These are phyloP conservation scores for Tausonia pullulans DNA, from an alignment of 1,284 basidiomycete species.

Conservation along the genomic window DNA sequence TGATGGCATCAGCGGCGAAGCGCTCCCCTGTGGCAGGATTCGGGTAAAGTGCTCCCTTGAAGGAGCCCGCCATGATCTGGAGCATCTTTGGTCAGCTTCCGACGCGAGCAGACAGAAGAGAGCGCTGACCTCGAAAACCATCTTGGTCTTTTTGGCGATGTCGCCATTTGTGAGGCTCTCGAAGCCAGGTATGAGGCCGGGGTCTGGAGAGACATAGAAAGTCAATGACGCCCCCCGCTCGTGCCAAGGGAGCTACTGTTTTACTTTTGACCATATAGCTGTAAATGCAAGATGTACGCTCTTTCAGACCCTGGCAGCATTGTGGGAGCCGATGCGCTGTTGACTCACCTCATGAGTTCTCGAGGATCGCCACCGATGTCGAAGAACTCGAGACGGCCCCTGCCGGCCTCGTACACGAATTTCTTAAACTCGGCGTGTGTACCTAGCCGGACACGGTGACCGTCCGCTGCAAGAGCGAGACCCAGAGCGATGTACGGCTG, in stretches of 20 bases:
- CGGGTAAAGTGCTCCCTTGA: conserved; percentile 43
- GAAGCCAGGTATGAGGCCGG: conserved; percentile 45
- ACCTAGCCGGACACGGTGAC: conserved; percentile 54
- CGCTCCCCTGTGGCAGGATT: conserved; percentile 37
- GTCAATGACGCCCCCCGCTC: background rate
- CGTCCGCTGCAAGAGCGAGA: conserved; percentile 42
- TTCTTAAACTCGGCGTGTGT: conserved; percentile 52
- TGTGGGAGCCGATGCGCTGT: background rate
- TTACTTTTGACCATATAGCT: conserved; percentile 49
- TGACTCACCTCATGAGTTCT: background rate
- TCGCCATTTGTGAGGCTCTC: conserved; percentile 43
- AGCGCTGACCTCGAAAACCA: conserved; percentile 37
- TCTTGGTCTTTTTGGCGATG: conserved; percentile 40
- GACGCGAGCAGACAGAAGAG: background rate
- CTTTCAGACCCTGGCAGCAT: conserved; percentile 7
- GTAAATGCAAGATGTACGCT: background rate
- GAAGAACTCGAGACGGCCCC: conserved; percentile 41
- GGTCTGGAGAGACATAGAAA: conserved; percentile 31
- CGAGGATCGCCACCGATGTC: conserved; percentile 30
- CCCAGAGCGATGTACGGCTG: conserved; percentile 59
- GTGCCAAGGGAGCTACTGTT: conserved; percentile 14
- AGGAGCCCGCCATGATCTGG: conserved; percentile 50
- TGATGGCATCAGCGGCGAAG: conserved; percentile 52
- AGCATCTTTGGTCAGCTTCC: background rate
- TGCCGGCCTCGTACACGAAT: conserved; percentile 43